These are phyloP conservation scores for Moricandia arvensis DNA, from an alignment of 345 rosid species.

Conservation along the genomic window DNA sequence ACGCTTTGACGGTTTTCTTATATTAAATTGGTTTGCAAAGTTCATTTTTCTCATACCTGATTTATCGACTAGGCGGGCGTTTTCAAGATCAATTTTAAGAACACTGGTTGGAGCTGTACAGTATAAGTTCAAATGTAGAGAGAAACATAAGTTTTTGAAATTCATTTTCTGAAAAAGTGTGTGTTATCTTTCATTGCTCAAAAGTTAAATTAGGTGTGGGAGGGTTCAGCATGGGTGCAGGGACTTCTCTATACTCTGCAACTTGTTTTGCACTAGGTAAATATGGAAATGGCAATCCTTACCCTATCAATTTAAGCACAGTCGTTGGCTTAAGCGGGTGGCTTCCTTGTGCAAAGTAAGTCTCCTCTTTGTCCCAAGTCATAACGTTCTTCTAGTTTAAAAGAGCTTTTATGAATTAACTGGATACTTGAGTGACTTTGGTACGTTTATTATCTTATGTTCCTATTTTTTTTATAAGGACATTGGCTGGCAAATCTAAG, in stretches of 20 bases:
- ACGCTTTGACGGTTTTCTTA: too few species aligned
- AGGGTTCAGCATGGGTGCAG: conserved; percentile 99
- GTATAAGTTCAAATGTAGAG: too few species aligned
- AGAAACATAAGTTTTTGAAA: too few species aligned
- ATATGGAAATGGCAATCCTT: conserved; percentile 68
- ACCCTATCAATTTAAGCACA: conserved; percentile 72
- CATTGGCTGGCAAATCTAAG: conserved; percentile 55
- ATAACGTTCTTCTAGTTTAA: background rate
- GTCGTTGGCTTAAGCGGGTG: conserved; percentile 95
- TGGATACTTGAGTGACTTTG: background rate
- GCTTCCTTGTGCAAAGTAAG: conserved; percentile 95
- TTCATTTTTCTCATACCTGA: too few species aligned
- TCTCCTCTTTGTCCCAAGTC: conserved; percentile 10
- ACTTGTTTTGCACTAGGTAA: conserved; percentile 68
- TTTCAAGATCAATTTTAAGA: too few species aligned
- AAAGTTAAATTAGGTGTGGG: conserved; percentile 94
- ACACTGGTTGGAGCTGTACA: too few species aligned
- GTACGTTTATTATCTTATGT: background rate
- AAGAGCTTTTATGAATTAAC: background rate
- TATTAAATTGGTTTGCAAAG: too few species aligned
- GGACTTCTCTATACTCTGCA: conserved; percentile 80
- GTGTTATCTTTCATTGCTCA: conserved; percentile 25
- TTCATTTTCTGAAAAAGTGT: conserved; percentile 6
- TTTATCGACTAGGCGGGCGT: too few species aligned
- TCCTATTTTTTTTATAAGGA: conserved; percentile 42